Percentiles rank a stretch among this genome's conserved stretches.
These are phyloP conservation scores for Pichia sp. DNA, from an alignment of 1,139 yeast species.

Conservation along the genomic window DNA sequence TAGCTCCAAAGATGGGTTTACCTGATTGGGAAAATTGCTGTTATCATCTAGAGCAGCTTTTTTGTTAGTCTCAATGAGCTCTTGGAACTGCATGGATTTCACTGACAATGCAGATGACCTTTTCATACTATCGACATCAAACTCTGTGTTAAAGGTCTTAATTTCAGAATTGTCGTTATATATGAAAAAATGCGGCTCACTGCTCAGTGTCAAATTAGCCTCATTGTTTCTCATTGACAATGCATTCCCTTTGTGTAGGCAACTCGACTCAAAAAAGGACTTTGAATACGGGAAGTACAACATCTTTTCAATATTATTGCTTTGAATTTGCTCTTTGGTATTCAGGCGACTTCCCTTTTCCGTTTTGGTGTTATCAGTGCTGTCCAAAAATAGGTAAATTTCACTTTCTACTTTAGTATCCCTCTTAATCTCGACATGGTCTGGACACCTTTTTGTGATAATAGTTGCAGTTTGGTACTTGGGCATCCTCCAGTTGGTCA, in stretches of 20 bases:
- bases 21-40: too few relatives aligned
- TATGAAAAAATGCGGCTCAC: background rate
- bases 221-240: background rate
- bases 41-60: too few relatives aligned
- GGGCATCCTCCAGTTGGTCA: slow-evolving; percentile 5
- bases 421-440: background rate
- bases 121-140: background rate
- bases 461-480: background rate
- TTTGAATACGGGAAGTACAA: slow-evolving; percentile 9
- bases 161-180: background rate
- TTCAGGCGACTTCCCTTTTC: background rate
- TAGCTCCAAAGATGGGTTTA: background rate
- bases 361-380: background rate
- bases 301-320: slow-evolving; percentile 5
- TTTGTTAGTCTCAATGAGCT: background rate
- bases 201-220: background rate
- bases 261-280: background rate
- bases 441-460: background rate
- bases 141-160: background rate
- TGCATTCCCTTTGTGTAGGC: background rate
- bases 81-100: background rate
- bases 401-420: background rate
- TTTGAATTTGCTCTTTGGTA: background rate
- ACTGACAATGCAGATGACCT: background rate
- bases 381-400: slow-evolving; percentile 4